Percentiles rank a stretch among this genome's conserved stretches.
These are phyloP conservation scores for Fusarium fracticaudum DNA, from an alignment of 2,329 filamentous ascomycete genomes.

Conservation along the genomic window DNA sequence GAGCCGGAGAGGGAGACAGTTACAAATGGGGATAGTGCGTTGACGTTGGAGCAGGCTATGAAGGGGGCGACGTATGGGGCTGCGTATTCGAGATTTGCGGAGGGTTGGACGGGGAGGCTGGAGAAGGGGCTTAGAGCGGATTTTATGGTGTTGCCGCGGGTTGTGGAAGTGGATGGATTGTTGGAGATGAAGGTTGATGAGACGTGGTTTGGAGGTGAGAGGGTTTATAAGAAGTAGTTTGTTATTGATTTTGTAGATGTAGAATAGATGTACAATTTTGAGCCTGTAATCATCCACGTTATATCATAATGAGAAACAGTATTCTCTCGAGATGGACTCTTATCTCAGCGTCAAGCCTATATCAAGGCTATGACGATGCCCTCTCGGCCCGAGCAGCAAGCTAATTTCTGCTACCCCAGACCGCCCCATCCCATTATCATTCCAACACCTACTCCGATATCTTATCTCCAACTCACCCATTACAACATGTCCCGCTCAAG, in stretches of 20 bases:
- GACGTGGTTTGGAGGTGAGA: conserved; percentile 21
- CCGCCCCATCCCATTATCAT: not conserved
- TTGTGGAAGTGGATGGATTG: not conserved
- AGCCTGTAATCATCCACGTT: too few relatives aligned
- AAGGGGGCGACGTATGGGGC: conserved; percentile 64
- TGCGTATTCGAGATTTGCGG: conserved; percentile 68
- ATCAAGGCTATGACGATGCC: not conserved
- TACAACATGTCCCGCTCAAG: conserved; percentile 28
- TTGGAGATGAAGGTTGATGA: conserved; percentile 20
- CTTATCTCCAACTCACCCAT: not conserved
- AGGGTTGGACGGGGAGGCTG: conserved; percentile 62
- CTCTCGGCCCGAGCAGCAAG: not conserved
- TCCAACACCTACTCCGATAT: too few relatives aligned
- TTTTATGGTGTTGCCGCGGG: conserved; percentile 53
- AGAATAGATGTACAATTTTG: too few relatives aligned
- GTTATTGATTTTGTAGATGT: too few relatives aligned
- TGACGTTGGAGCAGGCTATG: conserved; percentile 64
- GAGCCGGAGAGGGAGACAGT: conserved; percentile 54
- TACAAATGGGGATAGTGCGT: conserved; percentile 63
- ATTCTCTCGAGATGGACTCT: not conserved
- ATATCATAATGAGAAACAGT: not conserved
- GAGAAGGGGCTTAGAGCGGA: conserved; percentile 65
- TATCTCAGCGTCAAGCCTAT: not conserved
- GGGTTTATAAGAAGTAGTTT: not conserved
- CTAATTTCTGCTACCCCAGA: conserved; percentile 9